Conservation (phyloP, 148 eudicot genomes). For the Dysphania ambrosioides region DNA sequence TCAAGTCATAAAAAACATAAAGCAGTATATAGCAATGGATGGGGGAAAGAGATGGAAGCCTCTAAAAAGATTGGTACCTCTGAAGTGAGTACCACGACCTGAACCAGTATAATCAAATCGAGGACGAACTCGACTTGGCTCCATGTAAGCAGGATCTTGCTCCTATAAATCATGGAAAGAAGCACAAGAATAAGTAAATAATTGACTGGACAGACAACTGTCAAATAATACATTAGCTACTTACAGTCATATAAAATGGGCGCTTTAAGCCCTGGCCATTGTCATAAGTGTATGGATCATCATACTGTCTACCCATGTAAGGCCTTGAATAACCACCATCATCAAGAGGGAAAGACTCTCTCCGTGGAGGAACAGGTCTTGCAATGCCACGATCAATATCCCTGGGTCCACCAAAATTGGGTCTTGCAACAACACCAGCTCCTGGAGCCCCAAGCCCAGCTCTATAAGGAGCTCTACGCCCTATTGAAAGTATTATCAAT, state of each 20-base stretch:
- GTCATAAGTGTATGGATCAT: constrained; percentile 61
- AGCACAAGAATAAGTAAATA: not conserved
- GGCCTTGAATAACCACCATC: constrained; percentile 52
- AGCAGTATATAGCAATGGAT: too few relatives aligned
- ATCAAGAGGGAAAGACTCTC: constrained; percentile 49
- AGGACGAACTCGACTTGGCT: constrained; percentile 68
- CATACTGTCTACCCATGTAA: constrained; percentile 51
- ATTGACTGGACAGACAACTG: not conserved
- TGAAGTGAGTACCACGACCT: constrained; percentile 46
- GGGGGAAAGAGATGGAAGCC: not conserved
- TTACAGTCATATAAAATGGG: constrained; percentile 63
- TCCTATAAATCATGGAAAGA: constrained; percentile 32
- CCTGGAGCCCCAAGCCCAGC: constrained; percentile 38
- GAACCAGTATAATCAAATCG: constrained; percentile 58
- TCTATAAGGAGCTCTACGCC: constrained; percentile 55
- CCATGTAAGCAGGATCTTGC: constrained; percentile 56
- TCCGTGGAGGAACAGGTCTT: constrained; percentile 44
- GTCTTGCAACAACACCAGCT: constrained; percentile 38
- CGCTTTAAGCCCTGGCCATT: constrained; percentile 62
- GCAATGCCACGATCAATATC: constrained; percentile 45
- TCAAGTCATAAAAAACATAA: not conserved
- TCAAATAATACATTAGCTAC: constrained; percentile 13
- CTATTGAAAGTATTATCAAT: constrained; percentile 28
- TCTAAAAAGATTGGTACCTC: constrained; percentile 39
- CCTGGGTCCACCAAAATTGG: constrained; percentile 47